Base-by-base conservation (phyloP, 1,139 yeast species). In the Candida sp. region DNA sequence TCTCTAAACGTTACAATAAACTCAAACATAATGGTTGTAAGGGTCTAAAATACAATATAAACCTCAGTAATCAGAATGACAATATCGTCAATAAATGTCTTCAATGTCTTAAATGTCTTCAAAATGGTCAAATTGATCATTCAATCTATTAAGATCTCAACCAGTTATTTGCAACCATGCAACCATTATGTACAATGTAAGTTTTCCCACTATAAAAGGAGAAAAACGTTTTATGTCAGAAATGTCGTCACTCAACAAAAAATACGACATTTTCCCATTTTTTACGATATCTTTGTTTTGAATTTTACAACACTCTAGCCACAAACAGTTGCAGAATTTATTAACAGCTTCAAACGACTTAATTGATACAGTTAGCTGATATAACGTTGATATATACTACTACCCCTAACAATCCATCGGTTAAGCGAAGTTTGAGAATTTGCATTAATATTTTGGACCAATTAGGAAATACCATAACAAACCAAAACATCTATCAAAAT, bases 31-130 rank as follows among this genome's bases (percentile, higher is more conserved):
- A 5, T 25, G 5, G n/a, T 37, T 36, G 22, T 19, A 5, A 36
- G 33, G 19, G n/a, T 15, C 15, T 21, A 22, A 11, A 36, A 22
- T 21, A 21, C 23, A 22, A 21, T 30, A 15, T 32, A 11, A 21
- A 6, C n/a, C 19, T 32, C 35, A 32, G 15, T n/a, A 33, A 39
- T 25, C 33, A 44, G 25, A 43, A 48, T 40, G 46, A 44, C 29
- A 6, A 25, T 6, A 25, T 25, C 29, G 9, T 25, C 9, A 6
- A 25, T 9, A 25, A 25, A 9, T 9, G 9, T 9, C 29, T 6
- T 6, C 29, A n/a, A n/a, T n/a, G n/a, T n/a, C n/a, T n/a, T n/a
- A n/a, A 25, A 6, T 6, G 9, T 25, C 29, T 6, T 25, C 29
- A 25, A 6, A 6, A 6, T 25, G 29, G 9, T 9, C 6, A 25